Percentiles rank a stretch among this genome's conserved stretches.
These are phyloP conservation scores for Globisporangium cystogenes DNA, from an alignment of 352 stramenopile species.

Conservation along the genomic window DNA sequence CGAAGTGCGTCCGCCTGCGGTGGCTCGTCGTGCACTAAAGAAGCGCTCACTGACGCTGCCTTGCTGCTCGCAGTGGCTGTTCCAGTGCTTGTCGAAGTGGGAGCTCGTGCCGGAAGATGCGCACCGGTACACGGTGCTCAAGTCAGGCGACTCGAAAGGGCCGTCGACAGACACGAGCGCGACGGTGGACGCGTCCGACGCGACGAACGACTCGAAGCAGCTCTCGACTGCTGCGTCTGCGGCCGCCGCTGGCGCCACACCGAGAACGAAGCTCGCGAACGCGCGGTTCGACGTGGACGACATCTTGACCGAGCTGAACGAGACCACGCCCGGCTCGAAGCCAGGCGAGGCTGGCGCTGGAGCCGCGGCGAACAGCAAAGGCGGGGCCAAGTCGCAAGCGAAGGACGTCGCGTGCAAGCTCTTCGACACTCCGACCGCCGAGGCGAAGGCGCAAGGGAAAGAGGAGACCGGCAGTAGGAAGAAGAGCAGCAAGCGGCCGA, in stretches of 20 bases:
- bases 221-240: slow-evolving; percentile 1
- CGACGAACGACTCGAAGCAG: slow-evolving; percentile 3
- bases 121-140: slow-evolving; percentile 32
- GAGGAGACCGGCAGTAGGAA: background rate
- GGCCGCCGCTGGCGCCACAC: slow-evolving; percentile 6
- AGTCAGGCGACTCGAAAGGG: background rate
- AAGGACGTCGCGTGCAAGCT: slow-evolving; percentile 40
- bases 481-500: slow-evolving; percentile 3
- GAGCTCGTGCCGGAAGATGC: slow-evolving; percentile 46
- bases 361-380: background rate
- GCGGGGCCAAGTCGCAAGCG: slow-evolving; percentile 5
- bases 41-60: slow-evolving; percentile 3
- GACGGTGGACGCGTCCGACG: slow-evolving; percentile 5
- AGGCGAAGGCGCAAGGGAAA: slow-evolving; percentile 11
- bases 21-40: background rate
- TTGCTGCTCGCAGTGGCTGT: slow-evolving; percentile 50
- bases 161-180: slow-evolving; percentile 10
- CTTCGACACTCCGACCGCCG: slow-evolving; percentile 51
- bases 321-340: slow-evolving; percentile 26
- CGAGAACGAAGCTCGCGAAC: slow-evolving; percentile 15
- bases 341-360: slow-evolving; percentile 22
- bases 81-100: slow-evolving; percentile 66
- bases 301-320: slow-evolving; percentile 53
- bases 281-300: slow-evolving; percentile 50
- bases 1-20: slow-evolving; percentile 36